A percentile compares a stretch with the other conserved stretches of the same genome.
Evolutionary conservation across 495 filamentous ascomycete genomes (phyloP).

Genomic region (Chaetomium fimeti): DNA sequence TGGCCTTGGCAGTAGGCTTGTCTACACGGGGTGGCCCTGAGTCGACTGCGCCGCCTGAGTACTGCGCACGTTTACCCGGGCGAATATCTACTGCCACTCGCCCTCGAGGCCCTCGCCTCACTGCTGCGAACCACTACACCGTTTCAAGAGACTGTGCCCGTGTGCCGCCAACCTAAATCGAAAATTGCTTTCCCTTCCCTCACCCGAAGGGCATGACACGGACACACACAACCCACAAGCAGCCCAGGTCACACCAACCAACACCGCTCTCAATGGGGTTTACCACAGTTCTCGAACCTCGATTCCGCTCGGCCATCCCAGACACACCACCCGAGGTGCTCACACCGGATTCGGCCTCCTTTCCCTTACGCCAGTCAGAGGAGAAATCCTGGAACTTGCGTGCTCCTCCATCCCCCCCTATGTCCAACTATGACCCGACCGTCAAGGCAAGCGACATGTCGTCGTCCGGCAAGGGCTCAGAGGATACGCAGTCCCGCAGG

Average conservation of each 20-base stretch:
- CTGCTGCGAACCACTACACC: conserved; percentile 19
- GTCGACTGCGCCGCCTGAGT: conserved; percentile 38
- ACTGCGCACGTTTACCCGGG: conserved; percentile 35
- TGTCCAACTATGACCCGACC: conserved; percentile 53
- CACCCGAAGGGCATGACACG: conserved; percentile 24
- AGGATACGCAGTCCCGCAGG: conserved; percentile 37
- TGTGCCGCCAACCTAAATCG: conserved; percentile 9
- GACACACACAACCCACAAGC: conserved; percentile 13
- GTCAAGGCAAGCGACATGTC: conserved; percentile 45
- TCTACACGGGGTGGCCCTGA: conserved; percentile 22
- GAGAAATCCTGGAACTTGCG: conserved; percentile 41
- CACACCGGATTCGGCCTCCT: conserved; percentile 45
- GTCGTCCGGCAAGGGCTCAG: conserved; percentile 35
- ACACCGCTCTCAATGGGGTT: conserved; percentile 50
- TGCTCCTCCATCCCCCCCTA: conserved; percentile 47
- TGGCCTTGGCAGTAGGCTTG: conserved; percentile 31
- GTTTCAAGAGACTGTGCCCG: conserved; percentile 1
- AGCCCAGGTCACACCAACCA: conserved; percentile 20
- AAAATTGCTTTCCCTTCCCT: conserved; percentile 3
- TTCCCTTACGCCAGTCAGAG: conserved; percentile 40
- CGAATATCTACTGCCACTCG: conserved; percentile 36
- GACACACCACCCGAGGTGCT: conserved; percentile 47
- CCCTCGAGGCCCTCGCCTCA: conserved; percentile 26
- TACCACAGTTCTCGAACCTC: conserved; percentile 46
- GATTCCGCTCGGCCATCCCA: conserved; percentile 43